Evolutionary conservation across 257 asterid genomes (phyloP).

Genomic region (Catharanthus roseus): DNA sequence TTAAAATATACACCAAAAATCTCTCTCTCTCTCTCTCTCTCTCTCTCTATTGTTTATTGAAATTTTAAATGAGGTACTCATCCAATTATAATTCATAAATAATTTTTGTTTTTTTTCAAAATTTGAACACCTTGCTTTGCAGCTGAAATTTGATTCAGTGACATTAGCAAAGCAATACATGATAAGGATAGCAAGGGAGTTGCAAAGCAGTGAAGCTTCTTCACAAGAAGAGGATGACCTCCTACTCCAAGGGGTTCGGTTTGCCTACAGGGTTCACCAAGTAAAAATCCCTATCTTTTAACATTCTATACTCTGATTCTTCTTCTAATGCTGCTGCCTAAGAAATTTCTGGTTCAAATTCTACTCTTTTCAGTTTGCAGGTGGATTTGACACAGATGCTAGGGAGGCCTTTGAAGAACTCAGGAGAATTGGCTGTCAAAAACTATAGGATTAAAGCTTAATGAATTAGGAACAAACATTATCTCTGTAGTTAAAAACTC

Average conservation of each 20-base stretch:
- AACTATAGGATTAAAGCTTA: not conserved
- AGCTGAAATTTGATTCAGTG: conserved; percentile 75
- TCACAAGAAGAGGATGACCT: conserved; percentile 29
- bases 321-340: too few relatives aligned
- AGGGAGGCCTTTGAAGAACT: conserved; percentile 66
- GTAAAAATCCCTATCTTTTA: conserved; percentile 23
- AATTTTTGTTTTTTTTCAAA: not conserved
- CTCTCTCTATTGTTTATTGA: too few relatives aligned
- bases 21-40: too few relatives aligned
- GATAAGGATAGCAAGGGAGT: conserved; percentile 59
- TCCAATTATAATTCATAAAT: not conserved
- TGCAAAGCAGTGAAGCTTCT: conserved; percentile 48
- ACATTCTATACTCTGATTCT: too few relatives aligned
- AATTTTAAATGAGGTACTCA: not conserved
- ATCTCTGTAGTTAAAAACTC: not conserved
- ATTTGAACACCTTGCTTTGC: not conserved
- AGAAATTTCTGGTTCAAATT: not conserved
- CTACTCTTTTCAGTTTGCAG: conserved; percentile 54
- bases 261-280: conserved; percentile 86
- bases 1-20: too few relatives aligned
- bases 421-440: not conserved
- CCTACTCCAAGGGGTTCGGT: conserved; percentile 32
- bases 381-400: conserved; percentile 74
- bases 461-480: not conserved
- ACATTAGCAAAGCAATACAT: conserved; percentile 61